These are phyloP conservation scores for Fomitopsis schrenkii DNA, from an alignment of 1,284 basidiomycete species.

Conservation along the genomic window DNA sequence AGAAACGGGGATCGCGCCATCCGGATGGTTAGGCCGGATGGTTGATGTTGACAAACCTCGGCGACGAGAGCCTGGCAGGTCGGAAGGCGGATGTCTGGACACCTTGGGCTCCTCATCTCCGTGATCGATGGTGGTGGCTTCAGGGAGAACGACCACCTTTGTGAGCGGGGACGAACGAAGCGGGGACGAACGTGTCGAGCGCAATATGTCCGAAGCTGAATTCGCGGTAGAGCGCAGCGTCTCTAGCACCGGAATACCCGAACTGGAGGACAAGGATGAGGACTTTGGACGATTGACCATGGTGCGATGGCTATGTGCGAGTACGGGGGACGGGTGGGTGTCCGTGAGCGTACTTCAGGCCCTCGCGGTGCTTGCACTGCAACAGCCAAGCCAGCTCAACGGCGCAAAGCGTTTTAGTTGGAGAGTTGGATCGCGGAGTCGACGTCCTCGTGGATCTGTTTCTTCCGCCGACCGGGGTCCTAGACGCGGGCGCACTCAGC, in stretches of 20 bases:
- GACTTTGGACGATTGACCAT: background rate
- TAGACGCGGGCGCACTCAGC: background rate
- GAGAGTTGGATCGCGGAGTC: background rate
- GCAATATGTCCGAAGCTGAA: background rate
- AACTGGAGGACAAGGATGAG: background rate
- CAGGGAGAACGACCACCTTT: background rate
- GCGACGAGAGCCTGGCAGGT: background rate
- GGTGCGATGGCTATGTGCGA: background rate
- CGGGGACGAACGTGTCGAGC: background rate
- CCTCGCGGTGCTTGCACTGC: background rate
- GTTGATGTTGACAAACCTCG: constrained; percentile 19
- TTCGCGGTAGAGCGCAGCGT: too few species aligned
- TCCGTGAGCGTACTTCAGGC: background rate
- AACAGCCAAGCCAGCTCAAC: background rate
- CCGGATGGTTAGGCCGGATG: constrained; percentile 11
- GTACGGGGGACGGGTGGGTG: background rate
- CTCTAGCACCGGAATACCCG: too few species aligned
- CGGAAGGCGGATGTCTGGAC: background rate
- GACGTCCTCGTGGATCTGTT: background rate
- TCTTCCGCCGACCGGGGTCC: constrained; percentile 2
- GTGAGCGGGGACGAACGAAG: background rate
- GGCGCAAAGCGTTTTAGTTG: background rate
- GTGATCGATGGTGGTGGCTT: background rate
- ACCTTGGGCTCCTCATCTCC: background rate
- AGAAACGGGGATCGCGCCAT: constrained; percentile 10